phyloP scores from a whole-genome alignment of 768 basidiomycete species.

The Termitomyces sp. region DNA sequence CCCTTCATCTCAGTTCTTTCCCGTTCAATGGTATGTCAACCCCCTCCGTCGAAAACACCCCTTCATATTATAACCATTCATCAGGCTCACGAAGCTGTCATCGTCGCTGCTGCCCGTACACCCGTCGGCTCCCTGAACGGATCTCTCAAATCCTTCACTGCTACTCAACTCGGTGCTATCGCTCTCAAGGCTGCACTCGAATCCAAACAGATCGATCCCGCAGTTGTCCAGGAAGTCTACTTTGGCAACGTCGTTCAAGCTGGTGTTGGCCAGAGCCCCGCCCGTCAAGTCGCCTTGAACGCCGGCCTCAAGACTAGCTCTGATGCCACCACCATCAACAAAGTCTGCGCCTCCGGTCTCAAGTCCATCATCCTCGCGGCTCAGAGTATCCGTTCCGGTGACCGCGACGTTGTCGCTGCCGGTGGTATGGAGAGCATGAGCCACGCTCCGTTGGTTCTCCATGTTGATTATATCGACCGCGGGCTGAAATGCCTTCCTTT shows the following conservation, averaged over 20 bases:
- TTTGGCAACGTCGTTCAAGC: conserved; percentile 98
- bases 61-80: conserved; percentile 8
- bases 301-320: conserved; percentile 83
- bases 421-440: conserved; percentile 99
- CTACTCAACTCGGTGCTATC: conserved; percentile 84
- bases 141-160: conserved; percentile 81
- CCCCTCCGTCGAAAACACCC: conserved; percentile 13
- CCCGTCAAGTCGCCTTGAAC: conserved; percentile 91
- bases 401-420: conserved; percentile 83
- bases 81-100: conserved; percentile 78
- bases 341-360: conserved; percentile 98
- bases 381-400: conserved; percentile 85
- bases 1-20: conserved; percentile 35
- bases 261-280: conserved; percentile 97
- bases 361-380: conserved; percentile 94
- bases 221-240: conserved; percentile 90
- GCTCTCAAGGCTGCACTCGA: conserved; percentile 91
- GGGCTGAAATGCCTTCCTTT: conserved; percentile 2
- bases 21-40: conserved; percentile 49
- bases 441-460: conserved; percentile 81
- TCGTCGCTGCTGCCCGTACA: conserved; percentile 91
- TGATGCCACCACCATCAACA: conserved; percentile 99
- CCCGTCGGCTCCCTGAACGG: conserved; percentile 95
- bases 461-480: conserved; percentile 20
- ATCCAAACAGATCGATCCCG: conserved; percentile 75